Evolutionary conservation across 164 flowering plant species (phyloP), one percentile per base, ranked within the genome.

Genomic region (Protea cynaroides): DNA sequence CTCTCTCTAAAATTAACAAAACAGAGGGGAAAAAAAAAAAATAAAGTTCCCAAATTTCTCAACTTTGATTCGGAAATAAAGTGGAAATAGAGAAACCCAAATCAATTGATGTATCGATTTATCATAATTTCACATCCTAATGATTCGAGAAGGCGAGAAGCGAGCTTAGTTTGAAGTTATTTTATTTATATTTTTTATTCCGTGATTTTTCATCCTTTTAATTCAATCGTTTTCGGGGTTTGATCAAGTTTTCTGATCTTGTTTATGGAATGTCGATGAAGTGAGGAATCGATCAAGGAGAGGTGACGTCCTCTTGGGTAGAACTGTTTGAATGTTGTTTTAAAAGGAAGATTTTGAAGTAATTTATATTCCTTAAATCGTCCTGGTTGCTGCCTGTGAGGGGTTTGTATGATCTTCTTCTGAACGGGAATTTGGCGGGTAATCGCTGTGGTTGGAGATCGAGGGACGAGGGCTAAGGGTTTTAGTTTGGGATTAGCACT

Each of bases 371-470:
- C 8, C 38, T 40, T 18, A 37, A 18, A 61, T 24, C 25, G 67
- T 62, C 34, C 8, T 7, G 15, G 3, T 46, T 19, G 8, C 4
- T 29, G 34, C 34, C 5, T 3, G 34, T 40, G 46, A 29, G 34
- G 46, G 46, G 46, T 29, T 29, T 29, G 46, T 40, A 40, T 40
- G 46, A 40, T 40, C 14, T 24, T 44, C 19, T 47, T n/a, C 21
- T 53, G 29, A 57, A 62, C 37, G 22, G 47, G 21, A 29, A 13
- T 23, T 43, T 21, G 0, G 17, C 9, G 13, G 15, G 63, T 57
- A 36, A 52, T 18, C 13, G 40, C 19, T 25, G 36, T 49, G 69
- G 57, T 66, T 74, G 71, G 69, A 61, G 77, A 38, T 70, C 60
- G 46, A 40, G 70, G 58, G 44, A 23, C 38, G 54, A 59, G 65